Evolutionary conservation across 2,329 filamentous ascomycete species (phyloP).

Genomic region (Colletotrichum sp.): DNA sequence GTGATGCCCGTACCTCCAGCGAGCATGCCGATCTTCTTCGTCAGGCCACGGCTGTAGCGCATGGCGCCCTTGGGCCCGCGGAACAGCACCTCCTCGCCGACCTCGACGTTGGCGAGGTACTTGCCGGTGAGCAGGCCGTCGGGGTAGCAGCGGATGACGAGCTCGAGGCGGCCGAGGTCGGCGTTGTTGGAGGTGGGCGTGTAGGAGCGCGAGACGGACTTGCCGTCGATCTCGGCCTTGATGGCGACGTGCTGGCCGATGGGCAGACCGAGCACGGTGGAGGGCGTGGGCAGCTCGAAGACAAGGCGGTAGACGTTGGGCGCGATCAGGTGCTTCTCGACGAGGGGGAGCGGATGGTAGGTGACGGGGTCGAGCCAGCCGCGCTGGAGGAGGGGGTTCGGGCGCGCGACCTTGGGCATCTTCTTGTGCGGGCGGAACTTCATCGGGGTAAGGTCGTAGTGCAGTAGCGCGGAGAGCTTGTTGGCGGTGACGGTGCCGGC

Average conservation of each 20-base stretch:
- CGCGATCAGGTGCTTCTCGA: slow-evolving; percentile 41
- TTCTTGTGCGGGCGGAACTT: slow-evolving; percentile 44
- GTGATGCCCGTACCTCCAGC: slow-evolving; percentile 47
- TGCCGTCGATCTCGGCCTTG: slow-evolving; percentile 49
- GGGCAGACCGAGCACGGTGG: slow-evolving; percentile 56
- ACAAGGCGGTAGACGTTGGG: slow-evolving; percentile 51
- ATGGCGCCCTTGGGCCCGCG: slow-evolving; percentile 63
- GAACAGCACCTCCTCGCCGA: slow-evolving; percentile 56
- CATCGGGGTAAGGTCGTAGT: slow-evolving; percentile 35
- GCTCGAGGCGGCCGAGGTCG: slow-evolving; percentile 53
- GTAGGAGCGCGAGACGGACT: slow-evolving; percentile 56
- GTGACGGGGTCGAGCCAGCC: slow-evolving; percentile 56
- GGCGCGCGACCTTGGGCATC: slow-evolving; percentile 38
- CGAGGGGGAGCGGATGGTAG: slow-evolving; percentile 52
- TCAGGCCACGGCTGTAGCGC: slow-evolving; percentile 49
- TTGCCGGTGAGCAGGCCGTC: slow-evolving; percentile 54
- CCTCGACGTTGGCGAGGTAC: slow-evolving; percentile 50
- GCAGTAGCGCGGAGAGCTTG: slow-evolving; percentile 34
- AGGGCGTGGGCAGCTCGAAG: slow-evolving; percentile 50
- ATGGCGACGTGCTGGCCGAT: slow-evolving; percentile 63
- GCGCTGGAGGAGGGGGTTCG: slow-evolving; percentile 41
- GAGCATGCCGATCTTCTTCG: slow-evolving; percentile 58
- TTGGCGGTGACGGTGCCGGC: slow-evolving; percentile 33
- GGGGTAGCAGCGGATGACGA: slow-evolving; percentile 57
- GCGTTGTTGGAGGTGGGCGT: slow-evolving; percentile 58